Evolutionary conservation across 441 rosid species (phyloP), one percentile per base, ranked within the genome.

Genomic region (Isatis lusitanica): DNA sequence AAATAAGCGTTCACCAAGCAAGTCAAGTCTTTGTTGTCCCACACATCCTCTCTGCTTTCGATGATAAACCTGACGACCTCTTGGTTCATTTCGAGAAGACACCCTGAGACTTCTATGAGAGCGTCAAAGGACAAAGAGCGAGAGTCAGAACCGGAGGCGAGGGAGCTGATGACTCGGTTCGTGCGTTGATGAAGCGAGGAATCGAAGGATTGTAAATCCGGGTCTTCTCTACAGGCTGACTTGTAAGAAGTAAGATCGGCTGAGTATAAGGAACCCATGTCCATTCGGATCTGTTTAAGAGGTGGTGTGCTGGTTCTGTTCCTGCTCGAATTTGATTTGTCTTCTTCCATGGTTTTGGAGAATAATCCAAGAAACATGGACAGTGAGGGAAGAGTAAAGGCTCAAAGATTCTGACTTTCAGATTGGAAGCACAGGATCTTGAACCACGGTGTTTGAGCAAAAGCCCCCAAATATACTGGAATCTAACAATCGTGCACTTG

Each of bases 51-150:
- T 75, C 77, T 82, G 84, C 79, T 66, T 30, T 85, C 86, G 8
- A 88, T 76, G 63, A 88, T 86, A 51, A 84, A 81, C 47, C 66
- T 80, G 53, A 75, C 91, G 12, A 83, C 90, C 15, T 84, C 91
- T 66, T 85, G 88, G 74, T 88, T 86, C 89, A 83, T 86, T 9
- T 86, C 91, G 17, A 88, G 86, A 50, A 88, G 83, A 63, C 85
- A 76, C 0, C 76, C 83, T 0, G 83, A 85, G 56, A 89, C 88
- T 80, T 87, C 90, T 10, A 73, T 73, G 68, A 89, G 88, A 0
- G 91, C 84, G 62, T 85, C 87, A 8, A 83, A 85, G 12, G 91
- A 87, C 9, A 89, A 57, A 28, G 88, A 75, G 0, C 75, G 82
- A 38, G 77, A 69, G 76, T 85, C 88, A 9, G 83, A 73, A 16